Evolutionary conservation across 768 basidiomycete species (phyloP).

Genomic region (Lepiota venenata): DNA sequence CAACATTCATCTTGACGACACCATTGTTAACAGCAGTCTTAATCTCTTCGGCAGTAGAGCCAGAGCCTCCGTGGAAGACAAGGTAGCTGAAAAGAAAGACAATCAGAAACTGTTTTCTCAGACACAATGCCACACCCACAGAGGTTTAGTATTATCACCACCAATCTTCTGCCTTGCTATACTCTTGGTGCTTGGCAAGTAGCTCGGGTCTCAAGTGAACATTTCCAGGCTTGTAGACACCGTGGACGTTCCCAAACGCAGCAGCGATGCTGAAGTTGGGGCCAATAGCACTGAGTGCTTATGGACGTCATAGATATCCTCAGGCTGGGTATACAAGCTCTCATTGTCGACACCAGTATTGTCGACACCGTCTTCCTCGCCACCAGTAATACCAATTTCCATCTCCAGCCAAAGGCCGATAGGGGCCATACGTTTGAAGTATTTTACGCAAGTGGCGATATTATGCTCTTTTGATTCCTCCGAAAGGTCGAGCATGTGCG

Average conservation of each 20-base stretch:
- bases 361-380: conserved; percentile 99
- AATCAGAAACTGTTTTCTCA: neutral
- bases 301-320: conserved; percentile 93
- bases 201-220: conserved; percentile 91
- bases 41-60: conserved; percentile 96
- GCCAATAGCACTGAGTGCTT: conserved; percentile 72
- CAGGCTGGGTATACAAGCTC: conserved; percentile 94
- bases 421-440: conserved; percentile 93
- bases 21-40: conserved; percentile 85
- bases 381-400: conserved; percentile 99
- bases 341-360: conserved; percentile 95
- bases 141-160: conserved; percentile 64
- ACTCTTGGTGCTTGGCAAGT: conserved; percentile 86
- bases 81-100: conserved; percentile 61
- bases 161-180: conserved; percentile 67
- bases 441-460: conserved; percentile 89
- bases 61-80: conserved; percentile 99
- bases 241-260: conserved; percentile 98
- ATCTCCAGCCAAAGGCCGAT: conserved; percentile 98
- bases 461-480: conserved; percentile 92
- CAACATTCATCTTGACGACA: conserved; percentile 99
- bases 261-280: conserved; percentile 98
- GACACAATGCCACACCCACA: conserved; percentile 47
- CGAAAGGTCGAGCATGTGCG: conserved; percentile 98
- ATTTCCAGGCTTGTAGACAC: conserved; percentile 99